phyloP scores from a whole-genome alignment of 805 yeast genomes.

The Barnettozyma vustinii region DNA sequence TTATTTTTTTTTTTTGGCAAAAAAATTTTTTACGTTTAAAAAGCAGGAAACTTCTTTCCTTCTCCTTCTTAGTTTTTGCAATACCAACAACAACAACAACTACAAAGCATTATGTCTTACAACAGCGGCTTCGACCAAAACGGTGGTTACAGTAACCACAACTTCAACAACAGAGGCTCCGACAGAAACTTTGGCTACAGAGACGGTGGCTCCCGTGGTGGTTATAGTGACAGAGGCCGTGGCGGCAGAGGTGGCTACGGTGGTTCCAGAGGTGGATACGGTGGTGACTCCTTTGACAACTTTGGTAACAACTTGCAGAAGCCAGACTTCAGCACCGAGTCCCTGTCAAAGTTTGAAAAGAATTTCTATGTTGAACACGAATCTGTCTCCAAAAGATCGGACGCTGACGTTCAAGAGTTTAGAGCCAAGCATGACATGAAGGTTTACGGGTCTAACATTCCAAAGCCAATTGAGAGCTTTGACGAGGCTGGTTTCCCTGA shows the following conservation, averaged over 20 bases:
- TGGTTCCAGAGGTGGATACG: conserved; percentile 34
- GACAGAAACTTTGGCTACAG: conserved; percentile 32
- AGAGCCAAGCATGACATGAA: conserved; percentile 86
- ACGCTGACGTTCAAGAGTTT: conserved; percentile 65
- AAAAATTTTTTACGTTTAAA: conserved; percentile 1
- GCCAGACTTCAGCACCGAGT: conserved; percentile 77
- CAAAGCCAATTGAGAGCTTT: conserved; percentile 87
- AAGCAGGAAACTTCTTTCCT: not conserved
- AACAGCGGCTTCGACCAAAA: conserved; percentile 27
- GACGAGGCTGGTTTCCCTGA: conserved; percentile 98
- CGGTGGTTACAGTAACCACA: conserved; percentile 27
- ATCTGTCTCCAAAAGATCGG: conserved; percentile 67
- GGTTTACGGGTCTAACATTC: conserved; percentile 75
- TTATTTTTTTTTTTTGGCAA: not conserved
- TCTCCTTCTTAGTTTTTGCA: not conserved
- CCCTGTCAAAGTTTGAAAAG: conserved; percentile 87
- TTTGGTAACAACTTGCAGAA: conserved; percentile 54
- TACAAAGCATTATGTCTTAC: conserved; percentile 26
- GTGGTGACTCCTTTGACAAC: conserved; percentile 36
- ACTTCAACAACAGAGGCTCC: conserved; percentile 30
- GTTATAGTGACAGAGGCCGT: conserved; percentile 13
- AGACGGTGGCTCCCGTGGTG: conserved; percentile 27
- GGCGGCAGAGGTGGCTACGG: conserved; percentile 35
- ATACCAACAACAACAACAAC: not conserved
- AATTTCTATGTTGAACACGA: conserved; percentile 89